These are phyloP conservation scores for Skeletonema potamos DNA, from an alignment of 108 stramenopile species.

Conservation along the genomic window DNA sequence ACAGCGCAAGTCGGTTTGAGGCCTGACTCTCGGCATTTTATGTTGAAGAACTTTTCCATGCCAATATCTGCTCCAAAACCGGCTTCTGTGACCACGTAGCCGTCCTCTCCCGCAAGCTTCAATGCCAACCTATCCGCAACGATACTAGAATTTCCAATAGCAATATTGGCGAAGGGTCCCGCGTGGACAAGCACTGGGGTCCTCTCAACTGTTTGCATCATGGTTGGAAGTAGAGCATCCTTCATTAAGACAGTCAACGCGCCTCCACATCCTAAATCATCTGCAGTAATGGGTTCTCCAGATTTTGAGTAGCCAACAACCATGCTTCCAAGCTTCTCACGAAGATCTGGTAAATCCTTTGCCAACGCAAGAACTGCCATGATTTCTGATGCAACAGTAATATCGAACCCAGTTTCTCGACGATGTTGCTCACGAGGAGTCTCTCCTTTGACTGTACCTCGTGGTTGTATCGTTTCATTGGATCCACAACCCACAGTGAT, in stretches of 20 bases:
- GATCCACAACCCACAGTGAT: constrained; percentile 83
- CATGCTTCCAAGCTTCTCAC: constrained; percentile 93
- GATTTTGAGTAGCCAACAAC: constrained; percentile 87
- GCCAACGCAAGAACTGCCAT: constrained; percentile 98
- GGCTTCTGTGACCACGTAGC: constrained; percentile 97
- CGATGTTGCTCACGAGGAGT: constrained; percentile 60
- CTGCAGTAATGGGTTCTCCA: constrained; percentile 85
- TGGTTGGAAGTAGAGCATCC: constrained; percentile 93
- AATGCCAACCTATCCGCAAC: constrained; percentile 96
- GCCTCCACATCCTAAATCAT: constrained; percentile 97
- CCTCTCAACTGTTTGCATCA: constrained; percentile 98
- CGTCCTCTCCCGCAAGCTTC: constrained; percentile 90
- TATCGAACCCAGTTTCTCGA: constrained; percentile 96
- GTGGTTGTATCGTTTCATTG: constrained; percentile 82
- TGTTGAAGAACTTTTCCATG: constrained; percentile 99
- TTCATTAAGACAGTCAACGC: constrained; percentile 97
- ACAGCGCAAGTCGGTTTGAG: constrained; percentile 94
- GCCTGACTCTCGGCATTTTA: constrained; percentile 93
- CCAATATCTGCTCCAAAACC: constrained; percentile 99
- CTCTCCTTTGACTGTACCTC: constrained; percentile 47
- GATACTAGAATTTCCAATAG: constrained; percentile 94
- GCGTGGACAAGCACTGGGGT: constrained; percentile 98
- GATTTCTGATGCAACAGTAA: constrained; percentile 97
- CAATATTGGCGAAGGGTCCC: constrained; percentile 98
- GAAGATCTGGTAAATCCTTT: constrained; percentile 85